Conservation (phyloP, 2,329 filamentous ascomycete species). For the Diaporthe helianthi region DNA sequence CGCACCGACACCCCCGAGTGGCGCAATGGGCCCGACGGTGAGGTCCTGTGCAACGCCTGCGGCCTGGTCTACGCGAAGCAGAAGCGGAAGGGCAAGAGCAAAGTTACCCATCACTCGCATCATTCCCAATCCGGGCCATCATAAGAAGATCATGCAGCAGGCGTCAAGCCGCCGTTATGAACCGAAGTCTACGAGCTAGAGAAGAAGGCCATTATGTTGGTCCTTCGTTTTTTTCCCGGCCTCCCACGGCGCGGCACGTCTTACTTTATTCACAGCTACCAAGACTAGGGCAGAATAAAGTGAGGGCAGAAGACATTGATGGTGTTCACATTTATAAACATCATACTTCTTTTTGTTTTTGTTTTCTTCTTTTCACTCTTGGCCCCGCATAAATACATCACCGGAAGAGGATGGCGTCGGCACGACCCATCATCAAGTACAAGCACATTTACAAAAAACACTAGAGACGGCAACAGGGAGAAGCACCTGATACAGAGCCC, state of each 20-base stretch:
- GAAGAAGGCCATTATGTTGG: background rate
- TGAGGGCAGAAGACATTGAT: background rate
- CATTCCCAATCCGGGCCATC: background rate
- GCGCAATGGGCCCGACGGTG: constrained; percentile 34
- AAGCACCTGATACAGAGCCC: background rate
- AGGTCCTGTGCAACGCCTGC: constrained; percentile 34
- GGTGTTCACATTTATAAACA: background rate
- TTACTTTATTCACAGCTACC: background rate
- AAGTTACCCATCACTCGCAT: background rate
- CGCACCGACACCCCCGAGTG: constrained; percentile 35
- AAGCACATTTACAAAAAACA: background rate
- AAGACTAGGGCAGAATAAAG: no score
- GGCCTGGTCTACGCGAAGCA: constrained; percentile 34
- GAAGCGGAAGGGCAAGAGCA: constrained; percentile 29
- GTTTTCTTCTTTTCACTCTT: background rate
- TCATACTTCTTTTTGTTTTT: background rate
- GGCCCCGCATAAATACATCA: background rate
- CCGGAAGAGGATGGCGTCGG: background rate
- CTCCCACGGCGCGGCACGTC: background rate
- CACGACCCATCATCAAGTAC: background rate
- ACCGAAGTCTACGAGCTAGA: no score
- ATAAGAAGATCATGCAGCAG: background rate
- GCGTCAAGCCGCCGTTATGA: background rate
- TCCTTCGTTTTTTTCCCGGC: background rate
- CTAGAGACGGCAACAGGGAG: background rate